Base-by-base conservation (phyloP, 805 yeast species). In the Pichia rugopelliculosa region DNA sequence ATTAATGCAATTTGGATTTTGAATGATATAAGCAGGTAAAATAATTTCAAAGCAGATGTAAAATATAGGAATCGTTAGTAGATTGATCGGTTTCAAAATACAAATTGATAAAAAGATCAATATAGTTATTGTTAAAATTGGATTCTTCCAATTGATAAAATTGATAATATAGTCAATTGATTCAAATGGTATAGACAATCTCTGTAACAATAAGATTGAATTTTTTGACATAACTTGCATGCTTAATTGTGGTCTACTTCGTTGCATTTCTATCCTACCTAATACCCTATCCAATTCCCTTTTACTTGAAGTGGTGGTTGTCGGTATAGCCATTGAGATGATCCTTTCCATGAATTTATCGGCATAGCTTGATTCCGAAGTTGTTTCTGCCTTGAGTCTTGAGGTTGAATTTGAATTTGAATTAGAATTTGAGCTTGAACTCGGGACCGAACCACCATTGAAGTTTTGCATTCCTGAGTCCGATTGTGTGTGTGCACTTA, bases 281-380 rank as follows among this genome's bases (percentile, higher is more conserved):
- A 75, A 70, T 21, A 82, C 62, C 8, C 41, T 39, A 7, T 57
- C 55, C 22, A 61, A 44, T 41, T 64, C 62, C 33, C 64, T 67
- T 18, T 71, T 72, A 21, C 72, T 72, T 20, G 72, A 64, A 18
- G 75, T 74, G 3, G 78, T 70, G 0, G 78, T 67, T 0, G 85
- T 73, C 0, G 95, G 93, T 23, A 87, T 68, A 1, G 89, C 84
- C 81, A 86, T 78, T 21, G 80, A 70, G 8, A 87, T 66, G 43
- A 87, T 68, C 57, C 80, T 76, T 57, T 88, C 96, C 54, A 87
- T 75, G 46, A 87, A 64, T 47, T 81, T 82, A 55, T 87, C 95
- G 0, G 86, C 73, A 59, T 84, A 58, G 10, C 37, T 44, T 13
- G 42, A 33, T 6, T 20, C 26, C 2, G 23, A 25, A 9, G 33